Percentiles rank a stretch among this genome's conserved stretches.
Evolutionary conservation across 2,329 filamentous ascomycete genomes (phyloP).

Genomic region (Didymosphaeria variabile): DNA sequence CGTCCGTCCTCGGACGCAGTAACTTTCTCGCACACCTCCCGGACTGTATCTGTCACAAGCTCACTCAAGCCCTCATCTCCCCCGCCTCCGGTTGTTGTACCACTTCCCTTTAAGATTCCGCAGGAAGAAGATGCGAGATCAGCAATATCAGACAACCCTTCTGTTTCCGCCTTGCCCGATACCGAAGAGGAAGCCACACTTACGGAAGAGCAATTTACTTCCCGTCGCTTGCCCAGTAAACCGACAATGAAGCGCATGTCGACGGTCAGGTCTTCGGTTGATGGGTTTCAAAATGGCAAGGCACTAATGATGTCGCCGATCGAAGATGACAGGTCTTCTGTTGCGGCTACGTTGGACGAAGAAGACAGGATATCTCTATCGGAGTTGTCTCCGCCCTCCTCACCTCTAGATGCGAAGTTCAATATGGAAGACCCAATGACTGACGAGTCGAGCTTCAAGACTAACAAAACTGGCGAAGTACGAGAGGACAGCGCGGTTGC

Average conservation of each 20-base stretch:
- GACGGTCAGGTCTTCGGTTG: slow-evolving; percentile 25
- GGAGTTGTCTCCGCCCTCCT: slow-evolving; percentile 38
- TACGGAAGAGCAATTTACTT: slow-evolving; percentile 38
- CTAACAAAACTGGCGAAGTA: background rate
- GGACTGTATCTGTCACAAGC: slow-evolving; percentile 20
- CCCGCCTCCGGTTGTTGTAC: slow-evolving; percentile 65
- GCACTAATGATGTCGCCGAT: slow-evolving; percentile 43
- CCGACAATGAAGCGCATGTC: slow-evolving; percentile 40
- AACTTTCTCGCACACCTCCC: slow-evolving; percentile 8
- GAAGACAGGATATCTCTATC: slow-evolving; percentile 56
- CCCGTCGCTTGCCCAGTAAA: slow-evolving; percentile 45
- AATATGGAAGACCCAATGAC: slow-evolving; percentile 1
- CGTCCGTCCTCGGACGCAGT: slow-evolving; percentile 18
- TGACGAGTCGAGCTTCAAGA: background rate
- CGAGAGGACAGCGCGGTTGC: background rate
- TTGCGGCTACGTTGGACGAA: slow-evolving; percentile 67
- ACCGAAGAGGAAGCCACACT: slow-evolving; percentile 24
- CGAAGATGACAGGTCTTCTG: slow-evolving; percentile 57
- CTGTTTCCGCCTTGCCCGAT: slow-evolving; percentile 67
- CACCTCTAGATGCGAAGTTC: slow-evolving; percentile 31
- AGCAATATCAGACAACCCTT: slow-evolving; percentile 59
- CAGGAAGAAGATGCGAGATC: slow-evolving; percentile 51
- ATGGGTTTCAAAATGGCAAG: slow-evolving; percentile 47
- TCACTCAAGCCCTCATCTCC: slow-evolving; percentile 48
- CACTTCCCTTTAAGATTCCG: slow-evolving; percentile 72